These are phyloP conservation scores for Cyberlindnera lachancei DNA, from an alignment of 805 yeast genomes.

Conservation along the genomic window DNA sequence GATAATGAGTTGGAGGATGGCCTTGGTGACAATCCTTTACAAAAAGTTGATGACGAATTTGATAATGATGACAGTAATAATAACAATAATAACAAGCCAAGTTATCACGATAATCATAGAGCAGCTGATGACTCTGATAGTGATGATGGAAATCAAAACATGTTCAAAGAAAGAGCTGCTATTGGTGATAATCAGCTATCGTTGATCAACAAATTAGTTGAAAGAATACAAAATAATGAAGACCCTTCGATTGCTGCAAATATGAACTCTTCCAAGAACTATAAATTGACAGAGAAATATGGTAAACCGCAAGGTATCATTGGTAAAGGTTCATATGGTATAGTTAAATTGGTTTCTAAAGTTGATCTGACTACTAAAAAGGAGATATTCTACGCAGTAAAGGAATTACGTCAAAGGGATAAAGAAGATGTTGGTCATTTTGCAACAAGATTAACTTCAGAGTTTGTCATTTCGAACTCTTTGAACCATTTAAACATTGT, in stretches of 20 bases:
- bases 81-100: constrained; percentile 3
- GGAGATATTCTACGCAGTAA: constrained; percentile 85
- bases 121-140: constrained; percentile 6
- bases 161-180: constrained; percentile 26
- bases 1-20: constrained; percentile 6
- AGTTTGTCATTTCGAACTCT: constrained; percentile 80
- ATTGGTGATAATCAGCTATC: constrained; percentile 43
- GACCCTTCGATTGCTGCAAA: constrained; percentile 6
- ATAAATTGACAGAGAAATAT: constrained; percentile 36
- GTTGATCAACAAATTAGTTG: constrained; percentile 40
- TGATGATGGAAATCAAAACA: constrained; percentile 25
- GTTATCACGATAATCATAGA: too few species aligned
- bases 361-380: constrained; percentile 66
- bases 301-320: constrained; percentile 47
- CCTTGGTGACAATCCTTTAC: constrained; percentile 3
- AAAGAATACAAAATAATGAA: constrained; percentile 35
- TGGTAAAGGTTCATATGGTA: constrained; percentile 98
- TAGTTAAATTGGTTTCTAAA: constrained; percentile 90
- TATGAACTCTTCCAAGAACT: constrained; percentile 15
- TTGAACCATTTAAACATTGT: constrained; percentile 70
- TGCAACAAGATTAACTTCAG: constrained; percentile 83
- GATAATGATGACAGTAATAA: constrained; percentile 6
- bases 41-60: too few species aligned
- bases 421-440: constrained; percentile 96
- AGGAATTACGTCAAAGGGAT: constrained; percentile 95